Percentiles rank a stretch among this genome's conserved stretches.
Conservation (phyloP, 2,329 filamentous ascomycete species). For the Colletotrichum filicis region DNA sequence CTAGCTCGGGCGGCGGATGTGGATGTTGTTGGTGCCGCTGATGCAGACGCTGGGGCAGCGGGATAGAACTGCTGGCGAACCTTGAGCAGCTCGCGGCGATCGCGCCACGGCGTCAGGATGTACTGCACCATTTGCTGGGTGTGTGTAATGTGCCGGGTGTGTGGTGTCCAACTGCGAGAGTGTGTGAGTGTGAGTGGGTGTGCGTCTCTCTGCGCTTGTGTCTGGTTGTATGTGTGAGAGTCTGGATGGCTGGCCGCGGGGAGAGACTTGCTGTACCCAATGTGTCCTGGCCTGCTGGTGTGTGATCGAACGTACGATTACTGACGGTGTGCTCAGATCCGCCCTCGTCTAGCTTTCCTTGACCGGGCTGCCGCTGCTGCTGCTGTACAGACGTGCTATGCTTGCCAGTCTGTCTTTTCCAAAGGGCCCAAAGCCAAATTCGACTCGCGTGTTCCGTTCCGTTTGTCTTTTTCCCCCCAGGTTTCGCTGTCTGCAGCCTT, state of each 20-base stretch:
- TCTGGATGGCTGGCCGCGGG: too few relatives aligned
- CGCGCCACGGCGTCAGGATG: slow-evolving; percentile 79
- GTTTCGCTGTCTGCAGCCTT: too few relatives aligned
- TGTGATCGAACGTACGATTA: neutral
- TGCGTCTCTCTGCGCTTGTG: neutral
- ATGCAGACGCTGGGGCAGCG: slow-evolving; percentile 32
- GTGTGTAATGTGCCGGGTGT: neutral
- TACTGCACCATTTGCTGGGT: slow-evolving; percentile 70
- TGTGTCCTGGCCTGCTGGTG: neutral
- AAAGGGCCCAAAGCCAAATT: too few relatives aligned
- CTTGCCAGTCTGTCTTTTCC: too few relatives aligned
- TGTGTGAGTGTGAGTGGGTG: neutral
- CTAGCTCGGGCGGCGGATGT: neutral
- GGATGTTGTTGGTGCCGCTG: slow-evolving; percentile 21
- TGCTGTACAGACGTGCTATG: too few relatives aligned
- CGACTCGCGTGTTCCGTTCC: too few relatives aligned
- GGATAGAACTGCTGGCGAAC: slow-evolving; percentile 75
- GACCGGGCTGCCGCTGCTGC: too few relatives aligned
- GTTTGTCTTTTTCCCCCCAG: too few relatives aligned
- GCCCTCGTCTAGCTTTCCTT: too few relatives aligned
- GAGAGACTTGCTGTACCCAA: neutral
- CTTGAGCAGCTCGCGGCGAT: slow-evolving; percentile 71
- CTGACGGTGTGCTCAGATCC: too few relatives aligned
- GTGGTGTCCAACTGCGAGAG: neutral
- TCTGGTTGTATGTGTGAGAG: neutral